phyloP scores from a whole-genome alignment of 2,329 filamentous ascomycete species.

The Ceratocystis ficicola region DNA sequence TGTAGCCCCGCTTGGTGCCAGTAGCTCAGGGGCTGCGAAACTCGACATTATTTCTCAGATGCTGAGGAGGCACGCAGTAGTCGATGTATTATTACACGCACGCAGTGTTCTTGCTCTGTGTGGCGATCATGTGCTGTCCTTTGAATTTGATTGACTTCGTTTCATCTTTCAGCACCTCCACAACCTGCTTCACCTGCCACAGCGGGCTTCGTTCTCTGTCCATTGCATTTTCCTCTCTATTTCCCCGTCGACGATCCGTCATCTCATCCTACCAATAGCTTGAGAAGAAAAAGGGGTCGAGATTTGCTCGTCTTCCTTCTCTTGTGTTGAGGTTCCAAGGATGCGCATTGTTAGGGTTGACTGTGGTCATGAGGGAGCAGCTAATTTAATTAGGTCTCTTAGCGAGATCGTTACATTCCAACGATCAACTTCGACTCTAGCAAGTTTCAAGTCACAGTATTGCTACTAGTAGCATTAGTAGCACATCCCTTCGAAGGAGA shows the following conservation, averaged over 20 bases:
- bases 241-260: conserved; percentile 10
- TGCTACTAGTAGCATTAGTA: no score
- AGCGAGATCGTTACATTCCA: not conserved
- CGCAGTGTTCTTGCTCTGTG: not conserved
- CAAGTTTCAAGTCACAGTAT: not conserved
- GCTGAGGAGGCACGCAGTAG: not conserved
- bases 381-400: no score
- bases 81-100: not conserved
- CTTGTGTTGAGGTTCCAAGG: not conserved
- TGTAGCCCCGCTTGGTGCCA: not conserved
- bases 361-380: not conserved
- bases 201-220: no score
- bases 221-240: not conserved
- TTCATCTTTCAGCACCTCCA: conserved; percentile 2
- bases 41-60: not conserved
- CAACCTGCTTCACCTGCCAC: not conserved
- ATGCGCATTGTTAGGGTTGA: not conserved
- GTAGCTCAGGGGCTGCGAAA: conserved; percentile 7
- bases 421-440: not conserved
- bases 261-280: not conserved
- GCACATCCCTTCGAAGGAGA: no score
- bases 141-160: conserved; percentile 2
- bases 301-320: no score
- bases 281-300: not conserved
- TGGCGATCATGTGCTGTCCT: not conserved